phyloP scores from a whole-genome alignment of 345 rosid species.

The Excoecaria cochinchinensis region DNA sequence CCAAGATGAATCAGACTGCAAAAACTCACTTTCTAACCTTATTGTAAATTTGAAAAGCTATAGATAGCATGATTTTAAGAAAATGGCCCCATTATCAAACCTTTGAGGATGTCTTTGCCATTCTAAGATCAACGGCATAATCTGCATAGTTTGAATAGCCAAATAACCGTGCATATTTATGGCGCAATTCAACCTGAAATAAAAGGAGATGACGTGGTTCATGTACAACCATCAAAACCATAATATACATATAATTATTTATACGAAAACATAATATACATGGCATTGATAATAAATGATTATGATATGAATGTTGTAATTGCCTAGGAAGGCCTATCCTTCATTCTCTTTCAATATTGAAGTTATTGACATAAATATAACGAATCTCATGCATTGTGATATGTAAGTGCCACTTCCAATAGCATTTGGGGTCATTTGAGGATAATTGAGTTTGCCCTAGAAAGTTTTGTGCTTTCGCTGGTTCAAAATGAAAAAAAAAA shows the following conservation, averaged over 20 bases:
- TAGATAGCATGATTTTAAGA: constrained; percentile 9
- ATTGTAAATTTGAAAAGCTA: neutral
- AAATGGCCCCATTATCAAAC: constrained; percentile 37
- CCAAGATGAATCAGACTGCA: neutral
- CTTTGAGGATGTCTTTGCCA: constrained; percentile 87
- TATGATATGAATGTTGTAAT: neutral
- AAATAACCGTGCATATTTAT: constrained; percentile 75
- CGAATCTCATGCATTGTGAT: neutral
- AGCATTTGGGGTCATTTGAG: neutral
- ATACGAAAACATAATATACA: neutral
- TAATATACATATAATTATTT: neutral
- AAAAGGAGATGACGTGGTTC: constrained; percentile 10
- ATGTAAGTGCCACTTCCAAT: neutral
- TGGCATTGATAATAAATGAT: neutral
- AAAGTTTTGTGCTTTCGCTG: no score
- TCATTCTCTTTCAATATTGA: no score
- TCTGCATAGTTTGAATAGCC: constrained; percentile 88
- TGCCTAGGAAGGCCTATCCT: no score
- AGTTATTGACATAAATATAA: neutral
- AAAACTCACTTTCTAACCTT: constrained; percentile 9
- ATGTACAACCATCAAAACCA: neutral
- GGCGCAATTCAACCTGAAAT: constrained; percentile 78
- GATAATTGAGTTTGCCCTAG: no score
- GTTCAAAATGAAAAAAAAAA: no score
- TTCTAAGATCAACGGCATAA: constrained; percentile 70